Conservation (phyloP, 2,329 filamentous ascomycete species). For the Exophiala sp. region DNA sequence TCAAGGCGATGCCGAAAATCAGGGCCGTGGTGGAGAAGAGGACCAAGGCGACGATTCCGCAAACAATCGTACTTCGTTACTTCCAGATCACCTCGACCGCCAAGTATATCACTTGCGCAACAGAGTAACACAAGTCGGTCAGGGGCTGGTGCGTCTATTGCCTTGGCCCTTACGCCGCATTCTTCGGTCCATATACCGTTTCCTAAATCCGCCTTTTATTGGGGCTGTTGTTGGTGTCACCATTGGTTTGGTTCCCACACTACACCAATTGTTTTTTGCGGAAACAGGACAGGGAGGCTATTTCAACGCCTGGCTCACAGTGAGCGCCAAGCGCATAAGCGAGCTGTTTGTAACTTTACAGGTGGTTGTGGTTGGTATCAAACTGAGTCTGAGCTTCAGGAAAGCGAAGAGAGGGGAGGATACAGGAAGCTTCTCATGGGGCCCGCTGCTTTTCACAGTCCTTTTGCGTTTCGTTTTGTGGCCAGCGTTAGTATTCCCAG, state of each 20-base stretch:
- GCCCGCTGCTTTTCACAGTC: slow-evolving; percentile 50
- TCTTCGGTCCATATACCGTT: slow-evolving; percentile 44
- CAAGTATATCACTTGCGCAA: slow-evolving; percentile 29
- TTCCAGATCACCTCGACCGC: slow-evolving; percentile 37
- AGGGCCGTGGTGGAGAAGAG: slow-evolving; percentile 33
- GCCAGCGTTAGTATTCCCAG: slow-evolving; percentile 40
- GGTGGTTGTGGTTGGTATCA: slow-evolving; percentile 64
- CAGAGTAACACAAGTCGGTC: slow-evolving; percentile 34
- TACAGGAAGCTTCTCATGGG: slow-evolving; percentile 45
- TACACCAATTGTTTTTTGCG: slow-evolving; percentile 61
- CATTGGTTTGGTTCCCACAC: slow-evolving; percentile 56
- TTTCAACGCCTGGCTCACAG: slow-evolving; percentile 63
- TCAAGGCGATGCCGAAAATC: slow-evolving; percentile 37
- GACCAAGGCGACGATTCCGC: background rate
- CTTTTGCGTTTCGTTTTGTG: slow-evolving; percentile 58
- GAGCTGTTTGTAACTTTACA: slow-evolving; percentile 62
- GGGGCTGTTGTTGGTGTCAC: slow-evolving; percentile 57
- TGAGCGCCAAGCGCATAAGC: slow-evolving; percentile 59
- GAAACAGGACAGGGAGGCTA: slow-evolving; percentile 57
- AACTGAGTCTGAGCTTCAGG: slow-evolving; percentile 53
- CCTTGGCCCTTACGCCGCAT: slow-evolving; percentile 30
- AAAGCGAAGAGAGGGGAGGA: slow-evolving; percentile 45
- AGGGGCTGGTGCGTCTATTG: slow-evolving; percentile 36
- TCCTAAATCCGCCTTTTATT: slow-evolving; percentile 60
- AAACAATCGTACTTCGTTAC: slow-evolving; percentile 42